phyloP scores from a whole-genome alignment of 495 filamentous ascomycete species.

The Friedmanniomyces simplex region DNA sequence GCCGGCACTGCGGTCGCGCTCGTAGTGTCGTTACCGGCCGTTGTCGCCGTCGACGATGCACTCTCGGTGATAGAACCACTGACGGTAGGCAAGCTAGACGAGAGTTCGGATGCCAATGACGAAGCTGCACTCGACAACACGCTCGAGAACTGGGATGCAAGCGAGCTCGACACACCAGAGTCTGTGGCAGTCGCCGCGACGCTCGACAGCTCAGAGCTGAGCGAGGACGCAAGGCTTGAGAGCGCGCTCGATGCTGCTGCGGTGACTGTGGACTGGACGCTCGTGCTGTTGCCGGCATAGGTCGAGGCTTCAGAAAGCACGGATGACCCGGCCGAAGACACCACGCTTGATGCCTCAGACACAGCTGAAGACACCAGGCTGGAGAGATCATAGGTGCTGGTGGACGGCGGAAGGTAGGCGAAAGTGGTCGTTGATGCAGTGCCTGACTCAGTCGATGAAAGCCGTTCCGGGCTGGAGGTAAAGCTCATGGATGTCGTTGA shows the following conservation, averaged over 20 bases:
- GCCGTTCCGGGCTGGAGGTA: not conserved
- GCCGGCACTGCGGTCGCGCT: not conserved
- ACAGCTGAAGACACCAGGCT: slow-evolving; percentile 6
- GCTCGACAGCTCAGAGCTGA: slow-evolving; percentile 15
- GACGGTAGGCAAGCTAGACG: not conserved
- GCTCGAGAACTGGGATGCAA: slow-evolving; percentile 16
- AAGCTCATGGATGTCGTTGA: not conserved
- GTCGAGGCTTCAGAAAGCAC: slow-evolving; percentile 1
- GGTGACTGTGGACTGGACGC: not conserved
- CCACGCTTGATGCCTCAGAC: slow-evolving; percentile 16
- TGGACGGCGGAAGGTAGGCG: not conserved
- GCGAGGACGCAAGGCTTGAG: slow-evolving; percentile 13
- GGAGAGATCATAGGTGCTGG: not conserved
- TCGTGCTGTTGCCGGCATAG: not conserved
- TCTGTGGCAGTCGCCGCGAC: slow-evolving; percentile 21
- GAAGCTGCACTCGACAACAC: slow-evolving; percentile 14
- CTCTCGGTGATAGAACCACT: not conserved
- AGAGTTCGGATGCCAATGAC: slow-evolving; percentile 10
- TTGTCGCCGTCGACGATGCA: not conserved
- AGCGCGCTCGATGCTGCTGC: slow-evolving; percentile 10
- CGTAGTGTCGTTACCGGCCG: not conserved
- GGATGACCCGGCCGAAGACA: slow-evolving; percentile 16
- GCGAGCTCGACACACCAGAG: slow-evolving; percentile 7
- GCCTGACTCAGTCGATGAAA: not conserved
- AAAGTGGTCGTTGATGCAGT: not conserved